Base-by-base conservation (phyloP, 2,329 filamentous ascomycete genomes). In the Fusarium subtropicale region DNA sequence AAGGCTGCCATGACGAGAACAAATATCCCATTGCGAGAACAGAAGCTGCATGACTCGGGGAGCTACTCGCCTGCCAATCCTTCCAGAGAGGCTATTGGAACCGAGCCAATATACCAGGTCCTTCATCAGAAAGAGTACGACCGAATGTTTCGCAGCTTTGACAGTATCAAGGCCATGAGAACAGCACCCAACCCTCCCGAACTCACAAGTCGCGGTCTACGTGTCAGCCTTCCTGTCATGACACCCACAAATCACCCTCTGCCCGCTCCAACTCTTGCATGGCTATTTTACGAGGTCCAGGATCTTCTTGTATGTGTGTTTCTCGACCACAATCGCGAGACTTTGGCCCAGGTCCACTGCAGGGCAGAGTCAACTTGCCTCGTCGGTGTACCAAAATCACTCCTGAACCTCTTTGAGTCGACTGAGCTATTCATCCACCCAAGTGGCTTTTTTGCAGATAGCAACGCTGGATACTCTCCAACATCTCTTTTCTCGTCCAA, bases 221-320 rank as follows among this genome's bases (percentile, higher is more conserved):
- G 31, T 22, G 38, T 61, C 56, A 60, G 33, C 13, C 56, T 61
- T 30, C 56, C 57, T n/a, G 26, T 61, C 33, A 58, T 61, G 45
- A 16, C 34, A 13, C 45, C 44, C 16, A 36, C 12, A 5, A 48
- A 45, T 18, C 38, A 30, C 12, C 22, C 31, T 26, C 20, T 53
- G 7, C 24, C 34, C 8, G 26, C 34, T 9, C 30, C 45, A 2
- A 36, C 20, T 22, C 24, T 61, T 11, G 58, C 58, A 9, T 60
- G 58, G 58, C 44, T 61, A 20, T 60, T 58, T 3, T 61, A 60
- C 4, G 56, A 61, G 24, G 50, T 50, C 20, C 56, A 61, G 5
- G 45, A 45, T 13, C 41, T 47, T 39, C 56, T 61, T 18, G 26
- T 61, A 18, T 61, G 56, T 15, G 58, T 60, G 22, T 34, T 61